Percentiles rank a stretch among this genome's conserved stretches.
phyloP scores from a whole-genome alignment of 495 filamentous ascomycete species.

The Cercophora samala region DNA sequence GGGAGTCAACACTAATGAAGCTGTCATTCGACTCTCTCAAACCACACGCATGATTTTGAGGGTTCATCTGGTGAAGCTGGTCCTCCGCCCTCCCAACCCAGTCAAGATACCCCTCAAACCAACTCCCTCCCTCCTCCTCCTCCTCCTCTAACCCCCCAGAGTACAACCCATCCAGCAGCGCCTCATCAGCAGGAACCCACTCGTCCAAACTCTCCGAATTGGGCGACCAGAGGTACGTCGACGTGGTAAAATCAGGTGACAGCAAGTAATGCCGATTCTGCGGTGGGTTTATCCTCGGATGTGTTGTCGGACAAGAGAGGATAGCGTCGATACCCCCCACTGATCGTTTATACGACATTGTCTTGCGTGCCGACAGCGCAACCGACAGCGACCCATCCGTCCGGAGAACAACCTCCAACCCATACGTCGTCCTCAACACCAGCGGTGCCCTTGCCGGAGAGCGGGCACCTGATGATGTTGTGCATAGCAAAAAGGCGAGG shows the following conservation, averaged over 20 bases:
- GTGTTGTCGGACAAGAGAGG: background rate
- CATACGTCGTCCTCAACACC: too few species aligned
- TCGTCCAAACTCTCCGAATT: background rate
- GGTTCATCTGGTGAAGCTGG: background rate
- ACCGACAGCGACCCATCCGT: too few species aligned
- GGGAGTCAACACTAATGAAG: background rate
- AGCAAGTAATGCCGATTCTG: background rate
- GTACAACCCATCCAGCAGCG: background rate
- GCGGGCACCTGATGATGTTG: background rate
- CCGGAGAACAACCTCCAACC: too few species aligned
- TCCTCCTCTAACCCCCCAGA: background rate
- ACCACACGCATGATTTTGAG: too few species aligned
- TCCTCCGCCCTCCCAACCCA: background rate
- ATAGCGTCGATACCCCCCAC: too few species aligned
- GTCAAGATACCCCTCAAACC: background rate
- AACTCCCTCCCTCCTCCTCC: background rate
- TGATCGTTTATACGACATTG: too few species aligned
- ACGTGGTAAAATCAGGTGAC: background rate
- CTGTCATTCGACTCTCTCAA: background rate
- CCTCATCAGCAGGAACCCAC: background rate
- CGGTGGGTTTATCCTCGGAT: background rate
- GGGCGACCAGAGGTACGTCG: background rate
- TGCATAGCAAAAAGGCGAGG: constrained; percentile 8
- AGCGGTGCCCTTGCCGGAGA: background rate
- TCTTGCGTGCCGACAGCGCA: too few species aligned